Conservation (phyloP, 1,139 yeast genomes). For the Neolecta irregularis region DNA sequence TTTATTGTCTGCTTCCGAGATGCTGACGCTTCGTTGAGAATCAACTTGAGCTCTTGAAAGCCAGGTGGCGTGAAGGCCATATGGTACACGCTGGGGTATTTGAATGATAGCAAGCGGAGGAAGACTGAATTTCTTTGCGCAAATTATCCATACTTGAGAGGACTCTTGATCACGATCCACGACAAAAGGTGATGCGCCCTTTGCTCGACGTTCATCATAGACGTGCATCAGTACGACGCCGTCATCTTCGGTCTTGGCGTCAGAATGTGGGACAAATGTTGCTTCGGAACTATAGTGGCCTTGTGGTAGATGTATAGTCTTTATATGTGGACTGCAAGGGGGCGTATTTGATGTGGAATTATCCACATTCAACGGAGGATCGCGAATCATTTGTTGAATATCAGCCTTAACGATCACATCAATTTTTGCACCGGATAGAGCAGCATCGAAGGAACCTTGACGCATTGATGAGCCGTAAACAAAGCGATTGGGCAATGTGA, state of each 20-base stretch:
- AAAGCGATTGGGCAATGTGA: slow-evolving; percentile 6
- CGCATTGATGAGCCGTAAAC: slow-evolving; percentile 9
- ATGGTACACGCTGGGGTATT: slow-evolving; percentile 10
- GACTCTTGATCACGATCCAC: slow-evolving; percentile 4
- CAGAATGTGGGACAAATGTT: slow-evolving; percentile 6
- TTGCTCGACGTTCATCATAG: slow-evolving; percentile 6
- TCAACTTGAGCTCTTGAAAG: slow-evolving; percentile 7
- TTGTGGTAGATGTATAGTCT: slow-evolving; percentile 5
- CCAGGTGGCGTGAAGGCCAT: slow-evolving; percentile 11
- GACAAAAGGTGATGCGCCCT: slow-evolving; percentile 6
- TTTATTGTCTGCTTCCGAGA: no score
- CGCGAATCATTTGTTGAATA: slow-evolving; percentile 5
- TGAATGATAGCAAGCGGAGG: slow-evolving; percentile 6
- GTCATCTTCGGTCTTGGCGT: slow-evolving; percentile 7
- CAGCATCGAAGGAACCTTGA: slow-evolving; percentile 10
- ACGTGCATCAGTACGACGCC: slow-evolving; percentile 8
- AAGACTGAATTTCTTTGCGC: slow-evolving; percentile 4
- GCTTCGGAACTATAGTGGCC: slow-evolving; percentile 9
- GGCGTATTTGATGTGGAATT: slow-evolving; percentile 6
- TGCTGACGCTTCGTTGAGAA: slow-evolving; percentile 3
- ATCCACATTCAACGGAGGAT: slow-evolving; percentile 6
- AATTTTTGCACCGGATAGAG: slow-evolving; percentile 10
- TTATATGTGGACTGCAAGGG: slow-evolving; percentile 4
- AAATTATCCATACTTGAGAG: slow-evolving; percentile 10
- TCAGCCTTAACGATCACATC: slow-evolving; percentile 10